Evolutionary conservation across 2,329 filamentous ascomycete species (phyloP).

Genomic region (Colletotrichum shisoi): DNA sequence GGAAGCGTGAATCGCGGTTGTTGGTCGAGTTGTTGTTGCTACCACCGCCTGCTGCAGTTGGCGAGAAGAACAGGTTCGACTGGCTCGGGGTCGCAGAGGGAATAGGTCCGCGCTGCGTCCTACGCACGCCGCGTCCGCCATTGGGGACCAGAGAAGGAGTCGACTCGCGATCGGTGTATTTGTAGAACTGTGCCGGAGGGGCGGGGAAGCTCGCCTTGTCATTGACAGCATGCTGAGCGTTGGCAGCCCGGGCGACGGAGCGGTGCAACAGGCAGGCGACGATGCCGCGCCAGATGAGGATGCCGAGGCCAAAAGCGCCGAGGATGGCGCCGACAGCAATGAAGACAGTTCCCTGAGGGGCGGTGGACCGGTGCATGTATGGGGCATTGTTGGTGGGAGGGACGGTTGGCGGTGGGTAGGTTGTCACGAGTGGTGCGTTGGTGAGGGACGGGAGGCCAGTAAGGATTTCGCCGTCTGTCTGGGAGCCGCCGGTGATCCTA

Average conservation of each 20-base stretch:
- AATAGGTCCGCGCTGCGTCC: conserved; percentile 60
- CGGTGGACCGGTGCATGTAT: conserved; percentile 85
- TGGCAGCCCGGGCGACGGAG: conserved; percentile 85
- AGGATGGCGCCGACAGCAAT: conserved; percentile 91
- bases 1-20: conserved; percentile 75
- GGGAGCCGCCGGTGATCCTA: conserved; percentile 41
- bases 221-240: conserved; percentile 73
- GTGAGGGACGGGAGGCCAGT: conserved; percentile 56
- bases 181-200: conserved; percentile 68
- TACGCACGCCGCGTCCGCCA: conserved; percentile 60
- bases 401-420: conserved; percentile 76
- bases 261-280: conserved; percentile 92
- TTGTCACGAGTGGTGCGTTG: conserved; percentile 52
- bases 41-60: conserved; percentile 77
- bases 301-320: conserved; percentile 80
- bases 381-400: conserved; percentile 85
- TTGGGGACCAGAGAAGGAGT: conserved; percentile 60
- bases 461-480: conserved; percentile 41
- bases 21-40: conserved; percentile 55
- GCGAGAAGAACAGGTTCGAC: conserved; percentile 90
- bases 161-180: conserved; percentile 67
- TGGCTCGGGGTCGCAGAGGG: conserved; percentile 67
- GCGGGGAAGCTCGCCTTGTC: conserved; percentile 71
- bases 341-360: conserved; percentile 94
- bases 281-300: conserved; percentile 86